Percentiles rank a stretch among this genome's conserved stretches.
Conservation (phyloP, 768 basidiomycete species). For the Tylopilus vinaceipallidus region DNA sequence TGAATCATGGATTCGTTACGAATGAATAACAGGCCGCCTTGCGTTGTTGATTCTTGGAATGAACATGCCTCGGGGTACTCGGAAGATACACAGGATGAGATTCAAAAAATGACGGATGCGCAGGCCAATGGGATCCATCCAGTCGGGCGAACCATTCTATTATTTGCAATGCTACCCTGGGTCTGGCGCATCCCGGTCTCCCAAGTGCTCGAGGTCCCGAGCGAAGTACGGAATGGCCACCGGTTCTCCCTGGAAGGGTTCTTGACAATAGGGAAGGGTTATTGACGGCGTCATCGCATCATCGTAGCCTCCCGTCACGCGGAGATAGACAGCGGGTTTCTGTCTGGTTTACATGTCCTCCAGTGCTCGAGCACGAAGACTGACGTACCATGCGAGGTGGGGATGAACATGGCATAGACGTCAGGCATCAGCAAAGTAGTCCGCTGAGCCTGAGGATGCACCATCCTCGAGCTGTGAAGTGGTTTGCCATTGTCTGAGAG, state of each 20-base stretch:
- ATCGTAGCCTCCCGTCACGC: neutral
- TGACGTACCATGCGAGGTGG: constrained; percentile 6
- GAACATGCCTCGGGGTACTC: neutral
- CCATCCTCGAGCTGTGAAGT: constrained; percentile 17
- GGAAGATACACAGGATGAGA: constrained; percentile 1
- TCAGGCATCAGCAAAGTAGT: constrained; percentile 3
- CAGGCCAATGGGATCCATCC: constrained; percentile 8
- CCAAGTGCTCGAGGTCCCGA: neutral
- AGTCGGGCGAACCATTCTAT: constrained; percentile 11
- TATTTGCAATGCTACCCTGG: constrained; percentile 5
- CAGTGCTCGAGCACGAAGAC: neutral
- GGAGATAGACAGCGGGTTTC: constrained; percentile 1
- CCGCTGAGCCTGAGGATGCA: neutral
- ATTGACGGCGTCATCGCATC: neutral
- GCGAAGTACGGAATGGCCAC: constrained; percentile 2
- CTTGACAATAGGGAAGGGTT: neutral
- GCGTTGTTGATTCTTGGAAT: constrained; percentile 2
- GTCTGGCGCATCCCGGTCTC: neutral
- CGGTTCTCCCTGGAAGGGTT: neutral
- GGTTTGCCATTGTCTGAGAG: neutral
- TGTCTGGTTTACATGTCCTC: neutral
- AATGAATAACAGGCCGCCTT: neutral
- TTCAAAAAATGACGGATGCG: constrained; percentile 1
- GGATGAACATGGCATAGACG: constrained; percentile 1
- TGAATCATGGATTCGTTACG: neutral